Evolutionary conservation across 139 green algal genomes (phyloP).

Genomic region (Chlamydomonas incerta): DNA sequence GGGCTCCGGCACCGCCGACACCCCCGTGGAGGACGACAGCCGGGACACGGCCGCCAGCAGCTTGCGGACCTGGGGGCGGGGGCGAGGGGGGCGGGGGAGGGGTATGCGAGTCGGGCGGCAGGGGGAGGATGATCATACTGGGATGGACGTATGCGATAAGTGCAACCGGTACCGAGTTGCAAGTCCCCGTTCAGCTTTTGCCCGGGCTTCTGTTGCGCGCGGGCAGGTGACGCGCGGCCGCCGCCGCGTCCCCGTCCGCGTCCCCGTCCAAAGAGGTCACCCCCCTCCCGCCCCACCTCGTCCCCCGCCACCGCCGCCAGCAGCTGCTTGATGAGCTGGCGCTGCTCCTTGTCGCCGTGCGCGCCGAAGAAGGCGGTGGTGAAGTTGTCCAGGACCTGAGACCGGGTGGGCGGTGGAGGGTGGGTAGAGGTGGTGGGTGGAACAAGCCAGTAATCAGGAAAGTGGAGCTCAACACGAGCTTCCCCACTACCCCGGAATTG

Average conservation of each 20-base stretch:
- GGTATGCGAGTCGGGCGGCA: too few species aligned
- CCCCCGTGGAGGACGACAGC: conserved; percentile 7
- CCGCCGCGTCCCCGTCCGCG: too few species aligned
- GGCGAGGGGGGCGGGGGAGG: background rate
- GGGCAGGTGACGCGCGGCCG: too few species aligned
- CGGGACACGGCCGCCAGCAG: conserved; percentile 54
- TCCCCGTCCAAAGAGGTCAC: background rate
- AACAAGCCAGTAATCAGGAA: too few species aligned
- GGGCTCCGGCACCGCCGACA: conserved; percentile 49
- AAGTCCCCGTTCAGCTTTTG: too few species aligned
- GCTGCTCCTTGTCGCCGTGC: conserved; percentile 83
- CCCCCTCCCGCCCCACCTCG: conserved; percentile 30
- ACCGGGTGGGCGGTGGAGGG: too few species aligned
- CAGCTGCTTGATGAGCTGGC: conserved; percentile 72
- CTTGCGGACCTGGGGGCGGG: conserved; percentile 51
- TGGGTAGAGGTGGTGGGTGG: too few species aligned
- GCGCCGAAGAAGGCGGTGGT: conserved; percentile 37
- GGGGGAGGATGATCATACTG: background rate
- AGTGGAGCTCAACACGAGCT: too few species aligned
- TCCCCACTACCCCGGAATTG: too few species aligned
- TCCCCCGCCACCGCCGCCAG: conserved; percentile 65
- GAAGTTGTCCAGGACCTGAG: conserved; percentile 44
- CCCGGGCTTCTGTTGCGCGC: too few species aligned
- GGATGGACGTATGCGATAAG: background rate
- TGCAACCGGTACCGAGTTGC: background rate